Percentiles rank a stretch among this genome's conserved stretches.
Evolutionary conservation across 768 basidiomycete species (phyloP).

Genomic region (Russula compacta): DNA sequence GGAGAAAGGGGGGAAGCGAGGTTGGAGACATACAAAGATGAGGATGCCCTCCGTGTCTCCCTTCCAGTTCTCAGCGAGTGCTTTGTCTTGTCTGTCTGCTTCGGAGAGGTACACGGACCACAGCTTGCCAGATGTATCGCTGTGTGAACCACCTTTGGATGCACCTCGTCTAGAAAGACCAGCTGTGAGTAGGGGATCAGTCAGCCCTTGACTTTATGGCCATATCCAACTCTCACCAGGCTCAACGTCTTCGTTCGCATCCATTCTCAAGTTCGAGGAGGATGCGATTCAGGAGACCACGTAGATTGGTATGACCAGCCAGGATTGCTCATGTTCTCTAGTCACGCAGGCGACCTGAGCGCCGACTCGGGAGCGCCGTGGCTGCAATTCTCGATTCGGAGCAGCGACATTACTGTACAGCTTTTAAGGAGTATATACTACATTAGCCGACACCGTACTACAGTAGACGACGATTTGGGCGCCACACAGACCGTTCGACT

Average conservation of each 20-base stretch:
- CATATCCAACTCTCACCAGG: not conserved
- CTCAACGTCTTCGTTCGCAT: not conserved
- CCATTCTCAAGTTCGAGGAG: not conserved
- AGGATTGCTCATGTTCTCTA: too few species aligned
- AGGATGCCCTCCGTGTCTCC: slow-evolving; percentile 6
- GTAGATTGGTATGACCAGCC: not conserved
- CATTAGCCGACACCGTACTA: not conserved
- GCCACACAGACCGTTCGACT: not conserved
- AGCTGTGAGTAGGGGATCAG: not conserved
- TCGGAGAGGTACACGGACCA: slow-evolving; percentile 7
- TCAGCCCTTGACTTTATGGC: not conserved
- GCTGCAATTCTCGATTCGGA: not conserved
- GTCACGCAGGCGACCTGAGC: too few species aligned
- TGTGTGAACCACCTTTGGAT: not conserved
- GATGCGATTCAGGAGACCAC: not conserved
- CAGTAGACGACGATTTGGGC: not conserved
- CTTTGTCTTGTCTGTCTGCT: not conserved
- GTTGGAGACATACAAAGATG: not conserved
- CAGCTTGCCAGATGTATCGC: not conserved
- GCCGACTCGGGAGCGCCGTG: too few species aligned
- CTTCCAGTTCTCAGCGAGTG: slow-evolving; percentile 4
- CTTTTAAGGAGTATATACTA: not conserved
- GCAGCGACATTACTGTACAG: not conserved
- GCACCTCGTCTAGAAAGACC: not conserved
- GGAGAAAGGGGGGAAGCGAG: too few species aligned